Conservation (phyloP, 140 eudicot genomes). For the Anethum foeniculum region DNA sequence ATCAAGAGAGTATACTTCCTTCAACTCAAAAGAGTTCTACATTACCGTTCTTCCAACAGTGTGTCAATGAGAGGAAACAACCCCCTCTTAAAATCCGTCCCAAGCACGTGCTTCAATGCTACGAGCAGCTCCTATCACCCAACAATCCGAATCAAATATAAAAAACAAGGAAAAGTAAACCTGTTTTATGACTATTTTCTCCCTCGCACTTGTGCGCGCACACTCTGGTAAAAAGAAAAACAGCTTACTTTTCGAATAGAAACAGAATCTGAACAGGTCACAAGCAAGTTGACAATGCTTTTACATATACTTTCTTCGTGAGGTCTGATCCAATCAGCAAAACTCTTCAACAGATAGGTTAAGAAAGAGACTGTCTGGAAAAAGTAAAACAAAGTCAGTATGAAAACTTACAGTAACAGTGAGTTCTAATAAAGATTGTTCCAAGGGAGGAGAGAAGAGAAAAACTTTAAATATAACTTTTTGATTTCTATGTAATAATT, state of each 20-base stretch:
- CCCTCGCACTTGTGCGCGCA: not conserved
- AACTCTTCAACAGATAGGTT: conserved; percentile 91
- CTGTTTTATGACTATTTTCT: not conserved
- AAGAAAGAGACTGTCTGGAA: conserved; percentile 94
- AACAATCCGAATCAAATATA: conserved; percentile 15
- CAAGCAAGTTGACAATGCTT: conserved; percentile 94
- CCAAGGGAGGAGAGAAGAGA: not conserved
- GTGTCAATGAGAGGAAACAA: conserved; percentile 94
- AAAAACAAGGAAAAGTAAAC: conserved; percentile 8
- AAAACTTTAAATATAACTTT: not conserved
- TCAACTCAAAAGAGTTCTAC: not conserved
- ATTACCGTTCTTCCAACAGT: conserved; percentile 85
- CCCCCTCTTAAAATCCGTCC: conserved; percentile 92
- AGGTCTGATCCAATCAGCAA: conserved; percentile 83
- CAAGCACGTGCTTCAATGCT: conserved; percentile 90
- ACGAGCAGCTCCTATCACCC: conserved; percentile 78
- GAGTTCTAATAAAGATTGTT: not conserved
- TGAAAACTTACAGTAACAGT: not conserved
- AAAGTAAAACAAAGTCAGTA: conserved; percentile 9
- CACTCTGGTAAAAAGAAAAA: conserved; percentile 7
- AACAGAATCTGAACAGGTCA: conserved; percentile 95
- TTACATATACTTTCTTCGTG: conserved; percentile 98
- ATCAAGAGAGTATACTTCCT: not conserved
- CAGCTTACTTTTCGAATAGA: conserved; percentile 77
- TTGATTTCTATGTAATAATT: not conserved